phyloP scores from a whole-genome alignment of 1,284 basidiomycete species.

The Trametes polyzona region DNA sequence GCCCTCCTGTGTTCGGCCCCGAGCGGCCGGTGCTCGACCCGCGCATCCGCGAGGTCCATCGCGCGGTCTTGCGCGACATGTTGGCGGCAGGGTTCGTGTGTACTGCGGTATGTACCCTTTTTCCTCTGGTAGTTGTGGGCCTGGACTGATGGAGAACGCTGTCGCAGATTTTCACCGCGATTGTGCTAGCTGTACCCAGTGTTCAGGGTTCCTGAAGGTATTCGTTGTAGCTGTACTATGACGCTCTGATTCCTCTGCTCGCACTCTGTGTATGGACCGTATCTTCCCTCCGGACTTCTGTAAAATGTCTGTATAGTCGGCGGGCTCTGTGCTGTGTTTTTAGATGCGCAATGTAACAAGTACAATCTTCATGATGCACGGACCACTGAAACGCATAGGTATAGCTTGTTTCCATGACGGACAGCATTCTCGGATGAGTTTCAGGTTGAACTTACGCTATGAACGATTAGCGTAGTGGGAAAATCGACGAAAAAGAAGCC shows the following conservation, averaged over 20 bases:
- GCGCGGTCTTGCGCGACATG: constrained; percentile 38
- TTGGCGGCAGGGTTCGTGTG: constrained; percentile 23
- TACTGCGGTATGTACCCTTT: constrained; percentile 5
- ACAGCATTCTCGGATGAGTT: no score
- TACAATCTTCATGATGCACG: no score
- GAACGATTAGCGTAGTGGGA: neutral
- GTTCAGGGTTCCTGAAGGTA: neutral
- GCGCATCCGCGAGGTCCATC: constrained; percentile 42
- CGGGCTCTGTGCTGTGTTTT: no score
- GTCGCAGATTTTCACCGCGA: constrained; percentile 7
- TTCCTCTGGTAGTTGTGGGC: neutral
- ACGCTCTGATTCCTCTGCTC: no score
- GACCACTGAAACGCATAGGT: no score
- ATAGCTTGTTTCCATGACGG: no score
- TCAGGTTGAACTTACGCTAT: no score
- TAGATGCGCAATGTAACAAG: no score
- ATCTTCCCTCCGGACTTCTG: no score
- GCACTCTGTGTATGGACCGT: no score
- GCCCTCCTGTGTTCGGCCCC: constrained; percentile 45
- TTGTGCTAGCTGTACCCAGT: constrained; percentile 11
- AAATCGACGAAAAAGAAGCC: neutral
- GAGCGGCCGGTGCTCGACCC: constrained; percentile 44
- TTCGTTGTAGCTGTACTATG: no score
- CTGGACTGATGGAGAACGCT: neutral
- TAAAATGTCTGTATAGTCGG: no score